phyloP scores from a whole-genome alignment of 2,329 filamentous ascomycete species.

The Penicillium nordicum region DNA sequence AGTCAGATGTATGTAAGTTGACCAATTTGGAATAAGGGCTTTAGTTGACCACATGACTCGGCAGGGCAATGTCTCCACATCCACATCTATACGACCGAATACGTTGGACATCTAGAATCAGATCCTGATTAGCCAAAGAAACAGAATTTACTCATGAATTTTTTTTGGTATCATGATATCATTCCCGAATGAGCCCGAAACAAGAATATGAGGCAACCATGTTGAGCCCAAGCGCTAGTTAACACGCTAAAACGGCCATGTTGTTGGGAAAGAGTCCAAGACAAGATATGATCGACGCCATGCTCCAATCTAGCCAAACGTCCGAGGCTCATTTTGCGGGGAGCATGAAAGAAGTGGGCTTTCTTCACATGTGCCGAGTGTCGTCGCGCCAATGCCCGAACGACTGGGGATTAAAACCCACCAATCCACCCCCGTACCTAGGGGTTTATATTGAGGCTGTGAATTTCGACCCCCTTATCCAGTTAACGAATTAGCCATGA shows the following conservation, averaged over 20 bases:
- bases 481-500: constrained; percentile 2
- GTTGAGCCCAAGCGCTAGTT: neutral
- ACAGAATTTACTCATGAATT: neutral
- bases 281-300: constrained; percentile 18
- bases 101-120: neutral
- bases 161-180: neutral
- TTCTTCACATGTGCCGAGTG: constrained; percentile 21
- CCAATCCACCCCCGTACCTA: neutral
- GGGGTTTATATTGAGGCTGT: neutral
- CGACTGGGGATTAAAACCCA: constrained; percentile 16
- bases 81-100: neutral
- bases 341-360: constrained; percentile 10
- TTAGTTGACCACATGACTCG: neutral
- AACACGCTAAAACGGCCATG: constrained; percentile 2
- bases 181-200: neutral
- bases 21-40: neutral
- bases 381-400: constrained; percentile 1
- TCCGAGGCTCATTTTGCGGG: constrained; percentile 18
- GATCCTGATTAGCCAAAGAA: neutral
- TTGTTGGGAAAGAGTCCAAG: constrained; percentile 15
- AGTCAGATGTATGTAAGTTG: neutral
- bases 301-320: neutral
- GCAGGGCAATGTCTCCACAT: neutral
- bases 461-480: neutral
- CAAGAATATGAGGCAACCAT: neutral